These are phyloP conservation scores for Paracamarosporium sp. DNA, from an alignment of 2,329 filamentous ascomycete genomes.

Conservation along the genomic window DNA sequence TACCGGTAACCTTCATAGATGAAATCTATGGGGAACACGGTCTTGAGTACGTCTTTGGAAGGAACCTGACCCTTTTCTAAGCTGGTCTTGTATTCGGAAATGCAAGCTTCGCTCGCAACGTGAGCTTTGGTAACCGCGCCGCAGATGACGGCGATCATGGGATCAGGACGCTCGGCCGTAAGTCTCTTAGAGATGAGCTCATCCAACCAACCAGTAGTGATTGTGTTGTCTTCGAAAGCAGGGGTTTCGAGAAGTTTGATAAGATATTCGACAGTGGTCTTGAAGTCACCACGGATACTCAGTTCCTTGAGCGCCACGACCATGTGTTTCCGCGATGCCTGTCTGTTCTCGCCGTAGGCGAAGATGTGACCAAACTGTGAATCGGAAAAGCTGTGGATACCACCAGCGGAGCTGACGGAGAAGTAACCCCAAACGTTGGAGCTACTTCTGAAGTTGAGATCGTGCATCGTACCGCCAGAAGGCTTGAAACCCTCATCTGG, in stretches of 20 bases:
- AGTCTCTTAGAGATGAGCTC: conserved; percentile 98
- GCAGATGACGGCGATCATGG: conserved; percentile 91
- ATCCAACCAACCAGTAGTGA: conserved; percentile 98
- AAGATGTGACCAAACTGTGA: conserved; percentile 99
- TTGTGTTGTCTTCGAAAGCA: conserved; percentile 98
- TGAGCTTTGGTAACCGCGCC: conserved; percentile 96
- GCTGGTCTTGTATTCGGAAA: conserved; percentile 84
- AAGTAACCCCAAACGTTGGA: conserved; percentile 99
- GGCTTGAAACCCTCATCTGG: conserved; percentile 99
- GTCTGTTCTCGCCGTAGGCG: conserved; percentile 96
- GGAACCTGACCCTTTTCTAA: conserved; percentile 98
- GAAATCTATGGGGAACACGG: conserved; percentile 96
- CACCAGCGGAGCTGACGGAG: conserved; percentile 94
- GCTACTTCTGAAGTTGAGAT: conserved; percentile 97
- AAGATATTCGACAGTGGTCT: conserved; percentile 97
- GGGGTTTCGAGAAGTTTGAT: conserved; percentile 99
- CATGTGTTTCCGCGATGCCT: conserved; percentile 98
- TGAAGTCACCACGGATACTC: conserved; percentile 99
- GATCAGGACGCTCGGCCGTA: conserved; percentile 93
- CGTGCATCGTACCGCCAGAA: conserved; percentile 98
- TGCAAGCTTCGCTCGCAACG: conserved; percentile 87
- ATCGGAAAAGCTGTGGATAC: conserved; percentile 99
- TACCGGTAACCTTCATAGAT: conserved; percentile 97
- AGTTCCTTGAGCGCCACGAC: conserved; percentile 97
- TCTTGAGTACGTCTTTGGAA: conserved; percentile 95